Evolutionary conservation across 495 filamentous ascomycete species (phyloP).

Genomic region (Clohesyomyces aquaticus): DNA sequence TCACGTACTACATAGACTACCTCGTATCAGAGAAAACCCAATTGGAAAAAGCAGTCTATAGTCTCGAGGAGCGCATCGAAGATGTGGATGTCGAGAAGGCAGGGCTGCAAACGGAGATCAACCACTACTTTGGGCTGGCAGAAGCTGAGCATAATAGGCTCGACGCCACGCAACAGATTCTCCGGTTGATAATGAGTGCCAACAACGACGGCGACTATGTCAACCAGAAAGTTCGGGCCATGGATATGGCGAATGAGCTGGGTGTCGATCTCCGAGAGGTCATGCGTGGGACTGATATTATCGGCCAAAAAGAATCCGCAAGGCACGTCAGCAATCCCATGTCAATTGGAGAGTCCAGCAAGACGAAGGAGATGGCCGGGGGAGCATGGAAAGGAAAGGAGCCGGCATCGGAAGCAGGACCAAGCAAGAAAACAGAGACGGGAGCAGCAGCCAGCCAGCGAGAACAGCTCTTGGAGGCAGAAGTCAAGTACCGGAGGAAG

Average conservation of each 20-base stretch:
- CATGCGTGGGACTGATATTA: not conserved
- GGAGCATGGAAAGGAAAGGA: not conserved
- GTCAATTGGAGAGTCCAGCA: not conserved
- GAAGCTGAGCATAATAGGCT: not conserved
- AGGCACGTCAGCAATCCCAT: no score
- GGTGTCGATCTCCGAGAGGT: not conserved
- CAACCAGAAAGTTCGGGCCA: not conserved
- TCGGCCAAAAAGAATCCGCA: no score
- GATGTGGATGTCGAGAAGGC: conserved; percentile 9
- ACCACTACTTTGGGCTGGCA: not conserved
- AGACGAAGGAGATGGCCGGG: not conserved
- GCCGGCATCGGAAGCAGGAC: no score
- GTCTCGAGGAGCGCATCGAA: not conserved
- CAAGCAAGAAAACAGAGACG: no score
- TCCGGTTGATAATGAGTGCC: not conserved
- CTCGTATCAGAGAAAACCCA: not conserved
- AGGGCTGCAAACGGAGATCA: not conserved
- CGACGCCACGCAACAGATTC: not conserved
- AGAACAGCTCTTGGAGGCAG: no score
- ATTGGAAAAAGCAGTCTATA: not conserved
- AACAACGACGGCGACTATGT: not conserved
- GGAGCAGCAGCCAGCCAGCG: no score
- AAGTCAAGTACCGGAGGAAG: conserved; percentile 5
- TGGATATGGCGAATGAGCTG: not conserved
- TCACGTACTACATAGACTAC: conserved; percentile 15